These are phyloP conservation scores for Acer yangbiense DNA, from an alignment of 345 rosid genomes.

Conservation along the genomic window DNA sequence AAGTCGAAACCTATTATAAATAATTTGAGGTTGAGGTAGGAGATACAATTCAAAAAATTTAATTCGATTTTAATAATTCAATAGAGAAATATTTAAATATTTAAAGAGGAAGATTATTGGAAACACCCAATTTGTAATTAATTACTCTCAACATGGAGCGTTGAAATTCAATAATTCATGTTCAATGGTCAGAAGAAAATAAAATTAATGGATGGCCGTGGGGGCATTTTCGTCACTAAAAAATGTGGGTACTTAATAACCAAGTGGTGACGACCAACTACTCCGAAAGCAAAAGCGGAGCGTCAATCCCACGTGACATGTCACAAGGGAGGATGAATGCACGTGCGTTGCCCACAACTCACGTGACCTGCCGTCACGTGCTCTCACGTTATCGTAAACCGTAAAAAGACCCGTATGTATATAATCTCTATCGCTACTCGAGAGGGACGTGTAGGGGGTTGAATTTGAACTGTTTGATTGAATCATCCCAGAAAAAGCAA, in stretches of 20 bases:
- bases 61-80: too few relatives aligned
- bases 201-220: background rate
- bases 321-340: conserved; percentile 1
- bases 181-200: background rate
- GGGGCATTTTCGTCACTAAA: background rate
- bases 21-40: too few relatives aligned
- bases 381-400: conserved; percentile 31
- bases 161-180: background rate
- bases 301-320: conserved; percentile 29
- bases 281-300: conserved; percentile 18
- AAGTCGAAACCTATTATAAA: too few relatives aligned
- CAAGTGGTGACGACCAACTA: background rate
- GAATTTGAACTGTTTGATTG: background rate
- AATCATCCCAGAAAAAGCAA: conserved; percentile 20
- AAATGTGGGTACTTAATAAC: background rate
- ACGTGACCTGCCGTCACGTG: conserved; percentile 50
- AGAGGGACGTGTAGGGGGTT: background rate
- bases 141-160: background rate
- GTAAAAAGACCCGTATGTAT: conserved; percentile 1
- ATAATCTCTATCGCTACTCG: background rate
- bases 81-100: too few relatives aligned
- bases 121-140: background rate
- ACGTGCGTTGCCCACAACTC: conserved; percentile 36
- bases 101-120: too few relatives aligned
- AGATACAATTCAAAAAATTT: too few relatives aligned